Percentiles rank a stretch among this genome's conserved stretches.
phyloP scores from a whole-genome alignment of 1,284 basidiomycete genomes.

The Tilletia caries region DNA sequence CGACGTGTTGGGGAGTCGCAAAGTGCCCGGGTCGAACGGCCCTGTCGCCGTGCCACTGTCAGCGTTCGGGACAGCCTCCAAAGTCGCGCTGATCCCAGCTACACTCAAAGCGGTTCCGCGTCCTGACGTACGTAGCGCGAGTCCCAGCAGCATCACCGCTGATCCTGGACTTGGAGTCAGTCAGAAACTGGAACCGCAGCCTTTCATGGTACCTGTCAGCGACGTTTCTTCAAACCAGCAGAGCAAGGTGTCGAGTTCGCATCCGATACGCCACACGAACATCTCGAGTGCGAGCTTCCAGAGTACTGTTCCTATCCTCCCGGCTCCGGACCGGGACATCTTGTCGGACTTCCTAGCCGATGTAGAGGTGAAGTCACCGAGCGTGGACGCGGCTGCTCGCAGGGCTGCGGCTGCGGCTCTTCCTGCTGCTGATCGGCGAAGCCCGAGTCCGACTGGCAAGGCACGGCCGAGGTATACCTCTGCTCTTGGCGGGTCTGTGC shows the following conservation, averaged over 20 bases:
- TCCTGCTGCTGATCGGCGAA: conserved; percentile 15
- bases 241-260: not conserved
- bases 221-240: not conserved
- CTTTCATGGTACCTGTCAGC: not conserved
- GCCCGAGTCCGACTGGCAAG: conserved; percentile 28
- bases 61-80: not conserved
- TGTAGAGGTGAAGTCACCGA: too few species aligned
- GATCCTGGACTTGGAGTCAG: conserved; percentile 8
- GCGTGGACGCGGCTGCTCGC: not conserved
- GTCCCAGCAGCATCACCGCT: conserved; percentile 13
- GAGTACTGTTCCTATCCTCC: conserved; percentile 24
- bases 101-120: conserved; percentile 1
- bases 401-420: not conserved
- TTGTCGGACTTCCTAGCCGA: not conserved
- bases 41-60: not conserved
- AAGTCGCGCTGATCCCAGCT: not conserved
- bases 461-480: conserved; percentile 36
- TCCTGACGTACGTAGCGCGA: not conserved
- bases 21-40: not conserved
- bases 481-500: conserved; percentile 38
- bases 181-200: not conserved
- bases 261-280: conserved; percentile 22
- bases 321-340: not conserved
- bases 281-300: conserved; percentile 31
- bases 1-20: not conserved